Percentiles rank a stretch among this genome's conserved stretches.
Conservation (phyloP, 495 filamentous ascomycete genomes). For the Pseudomonodictys pantanalensis region DNA sequence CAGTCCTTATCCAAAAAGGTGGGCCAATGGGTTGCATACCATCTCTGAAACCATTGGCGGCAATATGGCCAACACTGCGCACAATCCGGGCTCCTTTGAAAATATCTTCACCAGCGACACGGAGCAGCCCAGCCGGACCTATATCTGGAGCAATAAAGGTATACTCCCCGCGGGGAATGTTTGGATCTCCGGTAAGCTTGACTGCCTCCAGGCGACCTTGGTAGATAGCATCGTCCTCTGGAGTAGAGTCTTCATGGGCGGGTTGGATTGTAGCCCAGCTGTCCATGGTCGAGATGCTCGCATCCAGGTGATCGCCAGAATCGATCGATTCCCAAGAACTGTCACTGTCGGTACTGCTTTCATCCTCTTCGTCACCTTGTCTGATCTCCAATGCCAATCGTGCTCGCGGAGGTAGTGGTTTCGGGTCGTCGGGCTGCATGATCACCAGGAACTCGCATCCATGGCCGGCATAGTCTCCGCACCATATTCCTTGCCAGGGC, state of each 20-base stretch:
- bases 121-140: slow-evolving; percentile 56
- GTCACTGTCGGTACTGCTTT: slow-evolving; percentile 15
- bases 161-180: slow-evolving; percentile 80
- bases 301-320: background rate
- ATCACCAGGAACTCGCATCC: slow-evolving; percentile 86
- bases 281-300: slow-evolving; percentile 1
- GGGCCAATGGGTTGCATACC: slow-evolving; percentile 51
- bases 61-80: slow-evolving; percentile 71
- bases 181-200: slow-evolving; percentile 87
- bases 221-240: slow-evolving; percentile 42
- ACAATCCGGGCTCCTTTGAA: slow-evolving; percentile 78
- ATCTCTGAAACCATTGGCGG: slow-evolving; percentile 62
- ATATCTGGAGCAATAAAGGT: slow-evolving; percentile 79
- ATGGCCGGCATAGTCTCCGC: slow-evolving; percentile 83
- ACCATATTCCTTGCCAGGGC: slow-evolving; percentile 86
- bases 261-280: background rate
- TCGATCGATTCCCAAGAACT: slow-evolving; percentile 18
- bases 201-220: slow-evolving; percentile 69
- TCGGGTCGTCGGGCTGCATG: slow-evolving; percentile 59
- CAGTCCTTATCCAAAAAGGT: background rate
- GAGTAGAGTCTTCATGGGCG: no score
- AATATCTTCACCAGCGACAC: slow-evolving; percentile 61
- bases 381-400: slow-evolving; percentile 7
- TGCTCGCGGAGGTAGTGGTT: slow-evolving; percentile 20
- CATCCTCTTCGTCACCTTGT: no score